Conservation (phyloP, 2,329 filamentous ascomycete species). For the Tolypocladium capitatum region DNA sequence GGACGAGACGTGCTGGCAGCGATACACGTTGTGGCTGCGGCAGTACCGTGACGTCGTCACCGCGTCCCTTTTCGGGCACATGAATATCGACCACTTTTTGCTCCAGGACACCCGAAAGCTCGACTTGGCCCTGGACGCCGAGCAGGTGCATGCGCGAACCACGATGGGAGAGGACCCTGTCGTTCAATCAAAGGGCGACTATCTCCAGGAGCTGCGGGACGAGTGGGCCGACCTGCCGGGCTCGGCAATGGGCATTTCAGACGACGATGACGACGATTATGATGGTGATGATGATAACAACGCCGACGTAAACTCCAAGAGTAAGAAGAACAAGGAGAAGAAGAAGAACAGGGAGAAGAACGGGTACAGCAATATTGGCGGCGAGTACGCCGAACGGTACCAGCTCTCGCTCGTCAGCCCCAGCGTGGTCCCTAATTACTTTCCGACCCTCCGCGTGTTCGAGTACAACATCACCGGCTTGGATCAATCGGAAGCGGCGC, state of each 20-base stretch:
- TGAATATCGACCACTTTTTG: conserved; percentile 98
- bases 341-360: conserved; percentile 31
- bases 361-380: conserved; percentile 54
- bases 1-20: conserved; percentile 98
- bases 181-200: conserved; percentile 49
- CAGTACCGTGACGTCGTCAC: conserved; percentile 87
- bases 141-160: conserved; percentile 10
- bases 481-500: conserved; percentile 28
- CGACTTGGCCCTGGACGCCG: conserved; percentile 36
- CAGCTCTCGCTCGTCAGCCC: conserved; percentile 69
- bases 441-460: conserved; percentile 76
- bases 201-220: conserved; percentile 63
- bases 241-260: conserved; percentile 18
- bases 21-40: conserved; percentile 80
- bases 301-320: conserved; percentile 4
- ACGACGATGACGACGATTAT: conserved; percentile 6
- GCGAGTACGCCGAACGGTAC: conserved; percentile 73
- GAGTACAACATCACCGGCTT: conserved; percentile 85
- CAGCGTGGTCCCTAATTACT: conserved; percentile 86
- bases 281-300: conserved; percentile 9
- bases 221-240: conserved; percentile 66
- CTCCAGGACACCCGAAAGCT: conserved; percentile 75
- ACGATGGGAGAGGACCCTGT: conserved; percentile 41
- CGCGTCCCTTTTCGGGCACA: conserved; percentile 73
- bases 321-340: conserved; percentile 9